Conservation (phyloP, 2,329 filamentous ascomycete species). For the Cladophialophora carrionii region DNA sequence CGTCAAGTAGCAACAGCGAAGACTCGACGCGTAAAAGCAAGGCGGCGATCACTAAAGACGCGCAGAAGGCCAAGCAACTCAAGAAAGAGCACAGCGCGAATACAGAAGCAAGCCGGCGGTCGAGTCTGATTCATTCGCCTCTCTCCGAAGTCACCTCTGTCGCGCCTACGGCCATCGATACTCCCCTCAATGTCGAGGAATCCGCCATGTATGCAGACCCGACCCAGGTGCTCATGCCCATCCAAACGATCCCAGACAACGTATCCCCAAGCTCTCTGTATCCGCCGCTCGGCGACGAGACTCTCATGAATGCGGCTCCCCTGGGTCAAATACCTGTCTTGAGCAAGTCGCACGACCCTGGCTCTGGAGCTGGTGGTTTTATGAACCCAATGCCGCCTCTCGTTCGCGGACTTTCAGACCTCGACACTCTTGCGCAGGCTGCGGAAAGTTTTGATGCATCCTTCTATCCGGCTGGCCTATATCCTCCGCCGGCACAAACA, state of each 20-base stretch:
- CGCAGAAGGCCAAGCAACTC: slow-evolving; percentile 31
- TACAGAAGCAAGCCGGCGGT: slow-evolving; percentile 30
- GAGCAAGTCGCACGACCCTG: slow-evolving; percentile 16
- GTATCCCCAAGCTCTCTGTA: slow-evolving; percentile 36
- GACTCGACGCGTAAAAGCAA: slow-evolving; percentile 35
- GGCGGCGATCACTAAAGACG: slow-evolving; percentile 38
- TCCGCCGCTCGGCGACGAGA: slow-evolving; percentile 35
- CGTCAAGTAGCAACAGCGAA: slow-evolving; percentile 28
- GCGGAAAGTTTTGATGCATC: slow-evolving; percentile 38
- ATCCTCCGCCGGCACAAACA: slow-evolving; percentile 2
- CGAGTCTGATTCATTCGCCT: slow-evolving; percentile 35
- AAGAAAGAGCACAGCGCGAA: slow-evolving; percentile 25
- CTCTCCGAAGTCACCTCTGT: slow-evolving; percentile 37
- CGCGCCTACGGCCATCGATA: slow-evolving; percentile 34
- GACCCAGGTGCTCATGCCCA: slow-evolving; percentile 30
- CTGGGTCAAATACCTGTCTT: slow-evolving; percentile 13
- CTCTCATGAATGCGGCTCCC: slow-evolving; percentile 19
- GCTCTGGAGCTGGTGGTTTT: slow-evolving; percentile 9
- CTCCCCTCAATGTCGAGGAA: slow-evolving; percentile 29
- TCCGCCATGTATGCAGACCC: slow-evolving; percentile 32
- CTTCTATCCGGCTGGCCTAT: slow-evolving; percentile 27
- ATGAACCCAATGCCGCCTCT: slow-evolving; percentile 28
- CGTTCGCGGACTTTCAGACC: slow-evolving; percentile 38
- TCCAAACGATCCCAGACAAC: slow-evolving; percentile 31
- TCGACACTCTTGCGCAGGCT: slow-evolving; percentile 39